These are phyloP conservation scores for Cladosporium sp. DNA, from an alignment of 2,329 filamentous ascomycete species.

Conservation along the genomic window DNA sequence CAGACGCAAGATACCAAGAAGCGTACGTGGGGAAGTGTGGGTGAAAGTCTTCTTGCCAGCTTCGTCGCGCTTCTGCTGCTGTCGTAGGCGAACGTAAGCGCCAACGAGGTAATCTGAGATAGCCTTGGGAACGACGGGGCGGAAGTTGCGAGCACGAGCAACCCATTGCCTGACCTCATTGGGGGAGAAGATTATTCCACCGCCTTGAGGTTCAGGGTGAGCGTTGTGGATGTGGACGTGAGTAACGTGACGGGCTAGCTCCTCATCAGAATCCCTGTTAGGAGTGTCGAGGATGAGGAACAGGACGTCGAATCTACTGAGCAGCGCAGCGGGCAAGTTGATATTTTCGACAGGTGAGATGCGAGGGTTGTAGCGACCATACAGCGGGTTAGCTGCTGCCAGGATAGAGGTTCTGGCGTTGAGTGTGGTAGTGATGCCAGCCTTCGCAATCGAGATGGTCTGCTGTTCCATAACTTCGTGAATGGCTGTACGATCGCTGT, in stretches of 20 bases:
- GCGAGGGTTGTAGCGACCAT: slow-evolving; percentile 96
- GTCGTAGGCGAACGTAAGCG: slow-evolving; percentile 92
- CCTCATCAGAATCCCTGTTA: slow-evolving; percentile 83
- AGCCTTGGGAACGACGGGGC: slow-evolving; percentile 78
- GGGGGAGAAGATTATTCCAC: slow-evolving; percentile 79
- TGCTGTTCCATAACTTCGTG: slow-evolving; percentile 90
- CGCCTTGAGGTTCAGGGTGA: slow-evolving; percentile 72
- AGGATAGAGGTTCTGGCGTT: slow-evolving; percentile 86
- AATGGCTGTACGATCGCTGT: slow-evolving; percentile 77
- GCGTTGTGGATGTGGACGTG: slow-evolving; percentile 96
- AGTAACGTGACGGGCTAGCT: slow-evolving; percentile 92
- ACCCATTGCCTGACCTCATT: slow-evolving; percentile 96
- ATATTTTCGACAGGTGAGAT: slow-evolving; percentile 98
- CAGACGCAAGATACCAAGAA: slow-evolving; percentile 88
- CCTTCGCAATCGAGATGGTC: slow-evolving; percentile 84
- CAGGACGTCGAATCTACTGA: slow-evolving; percentile 95
- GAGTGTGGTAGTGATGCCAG: slow-evolving; percentile 92
- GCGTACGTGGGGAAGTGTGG: slow-evolving; percentile 89
- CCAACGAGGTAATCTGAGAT: slow-evolving; percentile 97
- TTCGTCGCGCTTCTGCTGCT: slow-evolving; percentile 89
- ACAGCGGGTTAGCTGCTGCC: slow-evolving; percentile 93
- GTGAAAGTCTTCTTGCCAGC: slow-evolving; percentile 89
- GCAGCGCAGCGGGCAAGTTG: slow-evolving; percentile 93
- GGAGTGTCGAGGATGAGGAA: slow-evolving; percentile 97
- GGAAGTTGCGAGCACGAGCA: slow-evolving; percentile 85